Evolutionary conservation across 768 basidiomycete species (phyloP).

Genomic region (Pseudohyphozyma bogoriensis): DNA sequence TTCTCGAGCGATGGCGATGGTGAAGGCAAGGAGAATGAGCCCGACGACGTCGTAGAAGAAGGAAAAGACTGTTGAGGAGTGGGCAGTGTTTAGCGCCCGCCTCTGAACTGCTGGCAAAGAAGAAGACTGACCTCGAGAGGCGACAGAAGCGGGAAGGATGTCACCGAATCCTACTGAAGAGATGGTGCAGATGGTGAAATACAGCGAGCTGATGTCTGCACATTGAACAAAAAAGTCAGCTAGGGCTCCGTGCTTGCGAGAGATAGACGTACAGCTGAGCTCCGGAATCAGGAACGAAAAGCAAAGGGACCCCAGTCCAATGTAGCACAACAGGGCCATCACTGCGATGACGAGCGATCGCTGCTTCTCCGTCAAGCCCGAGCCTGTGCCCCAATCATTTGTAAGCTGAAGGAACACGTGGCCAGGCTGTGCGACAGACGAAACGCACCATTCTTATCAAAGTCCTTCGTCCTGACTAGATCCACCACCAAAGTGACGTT

Average conservation of each 20-base stretch:
- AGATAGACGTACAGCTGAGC: background rate
- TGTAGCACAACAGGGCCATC: constrained; percentile 61
- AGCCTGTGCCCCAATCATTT: background rate
- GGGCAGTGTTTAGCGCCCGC: background rate
- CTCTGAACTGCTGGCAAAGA: background rate
- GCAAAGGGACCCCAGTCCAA: constrained; percentile 60
- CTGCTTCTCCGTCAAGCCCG: constrained; percentile 66
- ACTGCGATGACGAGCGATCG: constrained; percentile 65
- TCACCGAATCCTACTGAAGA: constrained; percentile 18
- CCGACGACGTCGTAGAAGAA: constrained; percentile 29
- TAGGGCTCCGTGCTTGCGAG: too few species aligned
- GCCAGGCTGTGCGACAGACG: too few species aligned
- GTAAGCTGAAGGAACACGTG: background rate
- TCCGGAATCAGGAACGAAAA: constrained; percentile 42
- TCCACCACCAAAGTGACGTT: constrained; percentile 62
- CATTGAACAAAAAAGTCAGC: background rate
- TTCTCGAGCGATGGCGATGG: constrained; percentile 15
- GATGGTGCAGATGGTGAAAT: constrained; percentile 50
- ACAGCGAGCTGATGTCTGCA: constrained; percentile 5
- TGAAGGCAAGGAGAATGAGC: constrained; percentile 27
- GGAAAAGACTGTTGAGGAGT: constrained; percentile 15
- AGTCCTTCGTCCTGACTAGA: constrained; percentile 51
- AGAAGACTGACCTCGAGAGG: constrained; percentile 14
- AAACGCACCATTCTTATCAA: constrained; percentile 37
- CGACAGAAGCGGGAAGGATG: constrained; percentile 17